Percentiles rank a stretch among this genome's conserved stretches.
These are phyloP conservation scores for Phlyctochytrium planicorne DNA, from an alignment of 192 early-diverging fungal genomes.

Conservation along the genomic window DNA sequence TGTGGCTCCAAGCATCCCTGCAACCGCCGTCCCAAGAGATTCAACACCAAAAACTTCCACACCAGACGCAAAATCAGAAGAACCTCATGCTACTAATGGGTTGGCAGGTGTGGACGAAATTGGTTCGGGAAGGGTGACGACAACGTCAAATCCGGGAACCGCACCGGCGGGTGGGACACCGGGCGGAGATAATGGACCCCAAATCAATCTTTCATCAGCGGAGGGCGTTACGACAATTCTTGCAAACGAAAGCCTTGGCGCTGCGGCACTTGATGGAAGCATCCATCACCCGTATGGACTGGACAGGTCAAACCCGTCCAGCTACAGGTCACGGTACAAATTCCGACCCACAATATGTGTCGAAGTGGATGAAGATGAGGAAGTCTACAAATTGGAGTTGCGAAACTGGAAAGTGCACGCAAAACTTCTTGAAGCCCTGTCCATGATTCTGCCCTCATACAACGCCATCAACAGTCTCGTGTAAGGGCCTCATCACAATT, in stretches of 20 bases:
- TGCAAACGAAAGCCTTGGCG: too few species aligned
- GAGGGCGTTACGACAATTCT: background rate
- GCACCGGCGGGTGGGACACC: background rate
- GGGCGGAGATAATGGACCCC: background rate
- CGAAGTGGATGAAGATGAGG: constrained; percentile 46
- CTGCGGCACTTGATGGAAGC: background rate
- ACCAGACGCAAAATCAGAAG: background rate
- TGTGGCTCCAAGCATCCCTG: background rate
- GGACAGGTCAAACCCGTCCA: background rate
- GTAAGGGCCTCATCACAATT: constrained; percentile 26
- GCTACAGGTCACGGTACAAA: constrained; percentile 39
- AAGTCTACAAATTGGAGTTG: constrained; percentile 42
- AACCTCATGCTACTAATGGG: background rate
- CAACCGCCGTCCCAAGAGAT: constrained; percentile 4
- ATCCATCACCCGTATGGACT: background rate
- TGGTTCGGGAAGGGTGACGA: too few species aligned
- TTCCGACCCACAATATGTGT: constrained; percentile 46
- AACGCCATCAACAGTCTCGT: constrained; percentile 29
- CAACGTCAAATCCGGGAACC: too few species aligned
- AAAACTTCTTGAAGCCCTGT: constrained; percentile 31
- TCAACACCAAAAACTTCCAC: background rate
- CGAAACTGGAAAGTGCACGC: constrained; percentile 44
- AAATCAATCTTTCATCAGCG: background rate
- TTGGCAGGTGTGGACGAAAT: background rate
- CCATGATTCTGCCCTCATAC: constrained; percentile 22